Base-by-base conservation (phyloP, 768 basidiomycete species). In the Leucocoprinus sp. region DNA sequence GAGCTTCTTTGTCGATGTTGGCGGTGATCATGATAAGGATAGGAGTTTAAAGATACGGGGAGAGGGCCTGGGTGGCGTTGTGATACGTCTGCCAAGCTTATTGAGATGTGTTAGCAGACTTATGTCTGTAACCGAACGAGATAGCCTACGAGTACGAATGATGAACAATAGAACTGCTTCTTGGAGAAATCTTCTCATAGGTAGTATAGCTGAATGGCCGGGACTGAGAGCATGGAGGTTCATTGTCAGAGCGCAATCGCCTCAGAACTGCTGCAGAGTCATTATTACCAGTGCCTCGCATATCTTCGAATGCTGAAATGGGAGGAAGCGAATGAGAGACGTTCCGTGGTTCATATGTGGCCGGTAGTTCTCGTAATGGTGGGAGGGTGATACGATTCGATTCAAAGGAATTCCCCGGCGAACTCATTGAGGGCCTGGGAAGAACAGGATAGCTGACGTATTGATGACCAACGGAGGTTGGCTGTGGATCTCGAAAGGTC, bases 201-300 rank as follows among this genome's bases (percentile, higher is more conserved):
- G 61, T 63, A 42, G 54, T 45, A 42, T 52, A 33, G 52, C 57
- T 59, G 18, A 50, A 54, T 8, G 56, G 23, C 28, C 57, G 44
- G 5, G 44, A 40, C 49, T 61, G 22, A 54, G 47, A 28, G 17
- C 23, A 8, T 11, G 27, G 2, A 15, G 46, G 31, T 14, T 72
- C 68, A 41, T 80, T 80, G 17, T 80, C 76, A 51, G 72, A 68
- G 45, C 67, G 71, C n/a, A 87, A 61, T 21, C 84, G 71, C 43
- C 77, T 66, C 37, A 87, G 61, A 5, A 87, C 84, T 5, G 81
- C 76, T 4, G 78, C 76, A 0, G 82, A 78, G 56, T 84, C 81
- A 28, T 67, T 69, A 48, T 50, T 67, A 60, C 54, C 63, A 17
- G 73, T 61, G 2, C 78, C 76, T 7, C 79, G 69, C 39, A 80